phyloP scores from a whole-genome alignment of 2,329 filamentous ascomycete species.

The Xylaria sp. region DNA sequence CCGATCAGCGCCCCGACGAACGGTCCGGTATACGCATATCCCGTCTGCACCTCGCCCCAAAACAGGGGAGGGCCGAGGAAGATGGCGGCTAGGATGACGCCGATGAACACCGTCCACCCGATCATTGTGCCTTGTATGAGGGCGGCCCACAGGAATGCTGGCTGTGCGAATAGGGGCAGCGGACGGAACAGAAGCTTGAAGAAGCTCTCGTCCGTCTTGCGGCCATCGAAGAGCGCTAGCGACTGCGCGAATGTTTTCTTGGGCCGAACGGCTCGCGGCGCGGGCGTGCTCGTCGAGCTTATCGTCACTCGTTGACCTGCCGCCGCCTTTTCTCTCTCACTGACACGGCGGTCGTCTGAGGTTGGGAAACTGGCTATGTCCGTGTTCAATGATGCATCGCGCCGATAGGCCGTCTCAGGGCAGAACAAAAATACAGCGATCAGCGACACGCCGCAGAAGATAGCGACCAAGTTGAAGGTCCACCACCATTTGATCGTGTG shows the following conservation, averaged over 20 bases:
- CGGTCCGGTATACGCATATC: constrained; percentile 87
- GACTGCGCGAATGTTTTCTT: constrained; percentile 70
- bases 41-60: constrained; percentile 83
- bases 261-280: constrained; percentile 48
- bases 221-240: constrained; percentile 79
- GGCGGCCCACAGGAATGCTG: constrained; percentile 81
- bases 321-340: constrained; percentile 14
- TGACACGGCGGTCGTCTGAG: constrained; percentile 17
- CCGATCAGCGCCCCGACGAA: constrained; percentile 86
- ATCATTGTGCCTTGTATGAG: constrained; percentile 91
- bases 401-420: constrained; percentile 83
- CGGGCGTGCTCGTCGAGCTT: not conserved
- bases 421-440: constrained; percentile 80
- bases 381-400: constrained; percentile 74
- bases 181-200: constrained; percentile 74
- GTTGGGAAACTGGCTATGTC: constrained; percentile 62
- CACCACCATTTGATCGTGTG: constrained; percentile 81
- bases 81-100: constrained; percentile 82
- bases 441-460: constrained; percentile 78
- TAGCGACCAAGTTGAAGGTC: constrained; percentile 89
- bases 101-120: constrained; percentile 95
- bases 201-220: constrained; percentile 82
- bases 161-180: constrained; percentile 84
- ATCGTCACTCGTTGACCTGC: not conserved
- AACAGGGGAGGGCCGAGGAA: constrained; percentile 84